These are phyloP conservation scores for Torulaspora gathmanii DNA, from an alignment of 805 yeast genomes.

Conservation along the genomic window DNA sequence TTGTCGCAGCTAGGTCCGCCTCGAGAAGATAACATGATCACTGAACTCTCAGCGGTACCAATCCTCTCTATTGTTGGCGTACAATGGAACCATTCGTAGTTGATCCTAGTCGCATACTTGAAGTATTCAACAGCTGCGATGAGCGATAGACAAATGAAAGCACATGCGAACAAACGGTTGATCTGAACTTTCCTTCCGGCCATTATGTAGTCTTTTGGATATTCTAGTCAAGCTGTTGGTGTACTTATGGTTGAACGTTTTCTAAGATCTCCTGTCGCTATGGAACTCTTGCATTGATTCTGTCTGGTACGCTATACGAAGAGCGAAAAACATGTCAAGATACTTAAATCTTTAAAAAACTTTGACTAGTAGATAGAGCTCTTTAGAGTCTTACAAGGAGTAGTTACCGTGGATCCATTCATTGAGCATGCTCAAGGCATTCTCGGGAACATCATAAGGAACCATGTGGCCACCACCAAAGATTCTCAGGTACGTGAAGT, in stretches of 20 bases:
- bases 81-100: slow-evolving; percentile 46
- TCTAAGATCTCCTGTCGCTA: neutral
- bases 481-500: slow-evolving; percentile 76
- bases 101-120: slow-evolving; percentile 38
- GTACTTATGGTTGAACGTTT: neutral
- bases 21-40: slow-evolving; percentile 34
- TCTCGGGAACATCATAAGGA: slow-evolving; percentile 81
- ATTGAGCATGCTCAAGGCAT: slow-evolving; percentile 74
- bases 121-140: slow-evolving; percentile 43
- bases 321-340: neutral
- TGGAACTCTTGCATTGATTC: slow-evolving; percentile 5
- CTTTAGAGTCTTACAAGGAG: slow-evolving; percentile 17
- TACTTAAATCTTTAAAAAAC: neutral
- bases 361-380: neutral
- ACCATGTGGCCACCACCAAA: slow-evolving; percentile 96
- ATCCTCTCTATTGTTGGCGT: slow-evolving; percentile 33
- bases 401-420: slow-evolving; percentile 77
- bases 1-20: slow-evolving; percentile 45
- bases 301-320: neutral
- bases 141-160: slow-evolving; percentile 29
- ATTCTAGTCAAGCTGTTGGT: neutral
- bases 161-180: slow-evolving; percentile 29
- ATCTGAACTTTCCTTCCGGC: slow-evolving; percentile 14
- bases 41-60: slow-evolving; percentile 25
- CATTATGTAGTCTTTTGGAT: neutral